Conservation (phyloP, 2,329 filamentous ascomycete species). For the Calonectria leucothoes region DNA sequence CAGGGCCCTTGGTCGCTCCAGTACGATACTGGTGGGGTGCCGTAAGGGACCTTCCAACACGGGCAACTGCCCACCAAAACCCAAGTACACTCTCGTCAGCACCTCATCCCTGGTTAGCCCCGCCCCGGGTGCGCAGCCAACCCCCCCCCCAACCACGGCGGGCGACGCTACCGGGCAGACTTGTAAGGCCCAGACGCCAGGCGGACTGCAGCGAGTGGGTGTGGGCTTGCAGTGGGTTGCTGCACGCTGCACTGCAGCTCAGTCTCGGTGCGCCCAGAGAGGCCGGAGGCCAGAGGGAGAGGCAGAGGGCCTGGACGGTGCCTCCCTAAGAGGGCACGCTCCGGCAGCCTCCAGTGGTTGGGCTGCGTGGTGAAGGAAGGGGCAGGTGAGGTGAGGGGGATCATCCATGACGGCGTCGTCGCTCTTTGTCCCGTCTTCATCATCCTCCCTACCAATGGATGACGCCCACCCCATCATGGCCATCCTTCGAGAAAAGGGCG, state of each 20-base stretch:
- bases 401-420: not conserved
- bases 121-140: constrained; percentile 5
- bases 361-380: not conserved
- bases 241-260: constrained; percentile 22
- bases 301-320: constrained; percentile 26
- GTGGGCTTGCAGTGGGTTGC: constrained; percentile 15
- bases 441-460: not conserved
- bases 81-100: constrained; percentile 29
- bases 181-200: not conserved
- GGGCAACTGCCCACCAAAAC: constrained; percentile 33
- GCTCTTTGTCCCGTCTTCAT: not conserved
- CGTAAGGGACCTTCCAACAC: constrained; percentile 32
- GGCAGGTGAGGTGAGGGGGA: not conserved
- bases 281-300: too few species aligned
- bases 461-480: not conserved
- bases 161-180: not conserved
- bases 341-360: not conserved
- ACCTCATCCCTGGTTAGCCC: constrained; percentile 30
- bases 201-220: constrained; percentile 4
- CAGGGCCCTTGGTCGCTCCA: constrained; percentile 5
- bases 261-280: constrained; percentile 23
- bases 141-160: not conserved
- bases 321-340: not conserved
- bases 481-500: not conserved
- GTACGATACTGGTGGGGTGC: not conserved